Base-by-base conservation (phyloP, 805 yeast genomes). In the Starmerella apicola region DNA sequence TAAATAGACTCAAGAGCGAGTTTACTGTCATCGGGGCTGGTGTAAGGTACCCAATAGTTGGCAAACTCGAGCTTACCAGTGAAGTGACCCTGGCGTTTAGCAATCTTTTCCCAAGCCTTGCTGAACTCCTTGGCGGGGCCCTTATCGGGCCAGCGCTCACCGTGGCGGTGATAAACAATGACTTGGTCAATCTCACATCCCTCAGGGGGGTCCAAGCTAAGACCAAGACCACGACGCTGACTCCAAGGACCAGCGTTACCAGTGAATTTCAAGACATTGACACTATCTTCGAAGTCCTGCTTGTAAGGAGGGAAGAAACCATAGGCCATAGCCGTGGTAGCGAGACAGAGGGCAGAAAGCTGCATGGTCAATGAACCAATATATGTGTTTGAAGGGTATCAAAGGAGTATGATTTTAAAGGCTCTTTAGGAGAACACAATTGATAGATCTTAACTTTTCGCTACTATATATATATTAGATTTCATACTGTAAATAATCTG, bases 191-290 rank as follows among this genome's bases (percentile, higher is more conserved):
- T 53, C 1, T 56, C 51, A 50, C 74, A 70, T 22, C 62, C 62
- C 1, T 46, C 51, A 7, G 77, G 77, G 1, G 64, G 53, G 12
- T 63, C 68, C 28, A 66, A 56, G 18, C 65, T 58, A 30, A 71
- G 66, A 8, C 76, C 76, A 44, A 47, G 60, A 0, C 75, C 75
- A 7, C 61, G 60, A 38, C 64, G 59, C 37, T 64, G 67, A 6
- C 64, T 49, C 51, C 65, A 72, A 6, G 77, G 77, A 1, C 68
- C 73, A 25, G 66, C 46, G 5, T 72, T 72, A 6, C 69, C 71
- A 38, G 68, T 57, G 45, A 32, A 17, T 17, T 32, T 32, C 5
- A 32, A 16, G 25, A 32, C n/a, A n/a, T 57, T 65, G 49, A 60
- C 63, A 39, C 69, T 71, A 36, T 63, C 67, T 1, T 47, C 19